Evolutionary conservation across 176 grass and related monocot genomes (phyloP), one percentile per base, ranked within the genome.

Genomic region (Bolboschoenus planiculmis): DNA sequence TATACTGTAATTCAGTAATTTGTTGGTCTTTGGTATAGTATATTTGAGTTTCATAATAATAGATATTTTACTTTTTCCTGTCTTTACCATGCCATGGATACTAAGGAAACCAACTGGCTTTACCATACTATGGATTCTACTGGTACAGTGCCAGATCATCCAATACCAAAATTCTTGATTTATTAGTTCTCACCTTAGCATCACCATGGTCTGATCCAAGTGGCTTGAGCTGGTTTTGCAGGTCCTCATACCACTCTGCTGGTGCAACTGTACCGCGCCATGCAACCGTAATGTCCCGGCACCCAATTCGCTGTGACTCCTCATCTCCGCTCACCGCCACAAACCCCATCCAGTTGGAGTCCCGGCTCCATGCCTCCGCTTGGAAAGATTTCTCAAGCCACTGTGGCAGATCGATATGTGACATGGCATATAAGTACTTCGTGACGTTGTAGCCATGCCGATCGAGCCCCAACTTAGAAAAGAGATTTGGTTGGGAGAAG

Each of bases 371-470:
- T 0, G 78, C 78, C 51, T 80, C 50, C 18, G 18, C 18, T 2
- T 80, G 78, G 31, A 37, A 80, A 11, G 78, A 55, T 57, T 60
- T 80, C 50, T 80, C 78, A 3, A 76, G 18, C 83, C 84, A 81
- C 43, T 42, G 59, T 27, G 84, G 84, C 76, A 86, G 59, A 48
- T 86, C 61, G 20, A 81, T 16, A 54, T 80, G 84, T 16, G 84
- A 86, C 77, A 81, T 86, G 30, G 84, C 84, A 39, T 86, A 81
- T 50, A 86, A 7, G 84, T 86, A 86, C 20, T 81, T 80, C 5
- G 84, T 81, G 20, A 80, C 20, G 20, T 24, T 29, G 30, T 86
- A 86, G 11, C 72, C 77, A 44, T 86, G 51, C 30, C 54, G 31
- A 10, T 51, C 43, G 21, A 86, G 73, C 8, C 76, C 84, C 46